Base-by-base conservation (phyloP, 305 asterid species). In the Caryopteris hybrid region DNA sequence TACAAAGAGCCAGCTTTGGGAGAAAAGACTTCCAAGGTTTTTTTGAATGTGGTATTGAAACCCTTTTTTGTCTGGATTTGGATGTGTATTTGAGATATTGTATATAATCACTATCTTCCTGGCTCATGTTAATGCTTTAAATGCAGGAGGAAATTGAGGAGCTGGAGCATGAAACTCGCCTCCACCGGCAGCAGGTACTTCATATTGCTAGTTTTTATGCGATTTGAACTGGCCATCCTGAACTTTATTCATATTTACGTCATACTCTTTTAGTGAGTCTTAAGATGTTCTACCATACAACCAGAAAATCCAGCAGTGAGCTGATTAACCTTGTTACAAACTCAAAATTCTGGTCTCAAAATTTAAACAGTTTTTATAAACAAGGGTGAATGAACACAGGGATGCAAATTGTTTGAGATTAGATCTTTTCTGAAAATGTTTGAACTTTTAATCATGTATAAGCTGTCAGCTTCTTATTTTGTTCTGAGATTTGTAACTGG, bases 71-170 rank as follows among this genome's bases (percentile, higher is more conserved):
- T 63, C 27, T 50, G 50, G 43, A 42, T 68, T 59, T 69, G 36
- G 14, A 62, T 39, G 55, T 47, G 34, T 48, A 39, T 34, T 36
- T 56, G 62, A 55, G 29, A 48, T 69, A 10, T 6, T 57, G 61
- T 52, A 13, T 21, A 55, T 23, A 36, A 11, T 27, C n/a, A 36
- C 6, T 51, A 25, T 60, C 13, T 31, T 38, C 48, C 39, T 33
- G 20, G 58, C 61, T 68, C 43, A 61, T 38, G 50, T 66, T 74
- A 54, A 69, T 72, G 65, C 34, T 77, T 69, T 41, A 56, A 42
- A 75, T 78, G 70, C 80, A 94, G 99, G 99, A 94, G 77, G 99
- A 91, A 78, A 79, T 94, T 75, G 99, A 94, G 86, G 99, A 94
- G 80, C 97, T 94, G 72, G 99, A 94, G 76, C 94, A 66, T 56